Base-by-base conservation (phyloP, 1,284 basidiomycete species). In the Ganoderma lingzhi region DNA sequence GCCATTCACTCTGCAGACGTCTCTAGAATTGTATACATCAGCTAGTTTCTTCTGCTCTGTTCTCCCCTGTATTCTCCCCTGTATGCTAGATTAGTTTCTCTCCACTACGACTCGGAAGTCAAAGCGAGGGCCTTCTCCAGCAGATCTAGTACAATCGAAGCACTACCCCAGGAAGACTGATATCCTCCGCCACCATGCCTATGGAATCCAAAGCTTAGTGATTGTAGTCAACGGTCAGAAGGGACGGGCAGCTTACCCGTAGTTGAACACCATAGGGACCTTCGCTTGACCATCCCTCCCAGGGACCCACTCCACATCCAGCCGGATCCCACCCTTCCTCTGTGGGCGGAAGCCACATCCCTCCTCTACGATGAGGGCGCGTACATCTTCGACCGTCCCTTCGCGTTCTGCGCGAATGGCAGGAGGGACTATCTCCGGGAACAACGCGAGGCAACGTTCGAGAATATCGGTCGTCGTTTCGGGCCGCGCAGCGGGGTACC, bases 361-460 rank as follows among this genome's bases (percentile, higher is more conserved):
- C 68, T 89, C 87, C 70, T 91, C 91, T n/a, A 92, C 77, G 37
- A 93, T 83, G 37, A 91, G 81, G 0, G 86, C 80, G 60, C 85
- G 82, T 1, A 95, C 75, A 75, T 95, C 93, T 3, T 90, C 88
- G 2, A 90, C 77, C 0, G 85, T 89, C 1, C 90, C 86, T 42
- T 81, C 76, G 10, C 88, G 84, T 60, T 78, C 73, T 4, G 80
- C 81, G 2, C 87, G 82, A 35, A 88, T 79, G 62, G 85, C 83
- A 0, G 90, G 87, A 5, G 93, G 88, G 2, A 88, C 88, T 15
- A 95, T 84, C 68, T 93, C 90, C 0, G 92, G 91, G 70, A 84
- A 89, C 3, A 93, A 79, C 0, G 81, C 83, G 2, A 95, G 80
- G 6, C 78, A 86, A 19, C 86, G 85, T 39, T 82, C 76, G 23